Base-by-base conservation (phyloP, 192 early-diverging fungal species). In the Umbelopsis sp. region DNA sequence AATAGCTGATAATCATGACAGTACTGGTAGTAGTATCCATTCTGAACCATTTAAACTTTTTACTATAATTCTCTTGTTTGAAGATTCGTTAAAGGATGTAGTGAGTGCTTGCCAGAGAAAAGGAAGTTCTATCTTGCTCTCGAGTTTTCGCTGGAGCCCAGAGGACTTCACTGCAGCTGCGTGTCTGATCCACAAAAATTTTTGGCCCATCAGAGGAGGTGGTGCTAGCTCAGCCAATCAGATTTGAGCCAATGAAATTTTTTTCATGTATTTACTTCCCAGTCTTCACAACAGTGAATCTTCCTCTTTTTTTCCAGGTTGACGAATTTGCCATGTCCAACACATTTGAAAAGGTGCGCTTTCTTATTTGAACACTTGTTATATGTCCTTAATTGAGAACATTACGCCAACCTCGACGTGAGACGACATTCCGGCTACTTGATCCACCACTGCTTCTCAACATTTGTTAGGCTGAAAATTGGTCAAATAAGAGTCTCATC, bases 291-390 rank as follows among this genome's bases (percentile, higher is more conserved):
- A 62, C 31, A 62, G 56, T 32, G 31, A 62, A 62, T 34, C 56
- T 62, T 62, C 56, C 56, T 62, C 56, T 62, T 62, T 62, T 62
- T 49, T 62, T 62, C 34, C 56, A 62, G 56, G 56, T 62, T 62
- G 56, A 62, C 56, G 56, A 62, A 62, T 62, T 62, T 62, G 56
- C 56, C 56, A 62, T 62, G 56, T 62, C 56, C 56, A 62, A 62
- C 56, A 62, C 56, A 62, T 62, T 62, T 62, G 56, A 62, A 62
- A 62, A 62, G 56, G 56, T 62, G 56, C 56, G 56, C 56, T 34
- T 62, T 62, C 25, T 11, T 41, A 41, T 41, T 41, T 41, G 12
- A 6, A 41, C 38, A 11, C 38, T 41, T 41, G 12, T 41, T 6
- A 3, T 0, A 6, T 41, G 38, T 41, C 38, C 38, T 11, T 34